Percentiles rank a stretch among this genome's conserved stretches.
Conservation (phyloP, 768 basidiomycete genomes). For the Dictyophora rubrovolvata region DNA sequence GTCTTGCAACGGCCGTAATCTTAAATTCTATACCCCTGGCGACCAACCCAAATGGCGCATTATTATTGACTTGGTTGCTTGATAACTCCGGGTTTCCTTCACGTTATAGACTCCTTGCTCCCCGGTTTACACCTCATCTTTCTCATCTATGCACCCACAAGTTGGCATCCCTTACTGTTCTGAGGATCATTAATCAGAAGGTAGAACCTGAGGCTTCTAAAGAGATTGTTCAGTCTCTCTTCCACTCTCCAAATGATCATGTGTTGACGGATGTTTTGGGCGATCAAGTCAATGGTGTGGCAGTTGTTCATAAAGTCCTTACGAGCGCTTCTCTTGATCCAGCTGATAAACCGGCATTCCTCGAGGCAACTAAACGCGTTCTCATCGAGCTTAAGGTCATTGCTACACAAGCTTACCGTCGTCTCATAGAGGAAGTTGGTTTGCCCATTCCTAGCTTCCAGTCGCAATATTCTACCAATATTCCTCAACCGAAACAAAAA, state of each 20-base stretch:
- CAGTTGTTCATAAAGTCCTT: constrained; percentile 86
- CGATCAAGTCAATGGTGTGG: constrained; percentile 94
- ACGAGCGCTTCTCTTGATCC: constrained; percentile 79
- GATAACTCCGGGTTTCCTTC: constrained; percentile 92
- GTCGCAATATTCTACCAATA: constrained; percentile 58
- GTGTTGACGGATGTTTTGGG: constrained; percentile 88
- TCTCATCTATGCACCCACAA: constrained; percentile 98
- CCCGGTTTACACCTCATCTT: constrained; percentile 92
- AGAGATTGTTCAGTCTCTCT: constrained; percentile 81
- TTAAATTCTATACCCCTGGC: constrained; percentile 96
- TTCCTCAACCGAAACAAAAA: constrained; percentile 48
- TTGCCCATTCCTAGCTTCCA: constrained; percentile 83
- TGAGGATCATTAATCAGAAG: constrained; percentile 95
- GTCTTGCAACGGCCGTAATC: constrained; percentile 88
- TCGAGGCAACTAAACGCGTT: constrained; percentile 85
- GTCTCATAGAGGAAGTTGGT: constrained; percentile 91
- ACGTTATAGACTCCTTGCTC: constrained; percentile 89
- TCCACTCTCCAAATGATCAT: constrained; percentile 82
- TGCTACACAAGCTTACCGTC: constrained; percentile 88
- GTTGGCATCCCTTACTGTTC: constrained; percentile 86
- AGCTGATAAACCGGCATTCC: constrained; percentile 51
- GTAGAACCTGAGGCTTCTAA: constrained; percentile 81
- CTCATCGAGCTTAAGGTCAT: constrained; percentile 87
- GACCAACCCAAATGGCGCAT: constrained; percentile 94
- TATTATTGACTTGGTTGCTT: constrained; percentile 92